Evolutionary conservation across 441 rosid genomes (phyloP).

Genomic region (Metrosideros polymorpha): DNA sequence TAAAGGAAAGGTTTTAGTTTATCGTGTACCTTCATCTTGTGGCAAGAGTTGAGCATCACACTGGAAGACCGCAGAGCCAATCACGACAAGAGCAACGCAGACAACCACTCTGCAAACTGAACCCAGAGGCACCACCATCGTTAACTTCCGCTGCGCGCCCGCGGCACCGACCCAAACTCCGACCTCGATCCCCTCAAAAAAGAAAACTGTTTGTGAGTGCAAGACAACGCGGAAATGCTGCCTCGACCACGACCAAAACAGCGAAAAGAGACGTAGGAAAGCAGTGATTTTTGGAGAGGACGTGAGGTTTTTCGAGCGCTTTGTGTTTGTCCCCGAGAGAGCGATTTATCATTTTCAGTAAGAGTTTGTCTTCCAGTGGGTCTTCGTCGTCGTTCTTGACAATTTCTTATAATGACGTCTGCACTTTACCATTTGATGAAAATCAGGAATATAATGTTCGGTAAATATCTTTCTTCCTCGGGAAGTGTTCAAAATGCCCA

Average conservation of each 20-base stretch:
- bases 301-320: background rate
- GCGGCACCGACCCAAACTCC: background rate
- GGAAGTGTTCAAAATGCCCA: background rate
- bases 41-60: background rate
- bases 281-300: background rate
- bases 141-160: background rate
- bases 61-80: background rate
- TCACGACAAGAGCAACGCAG: background rate
- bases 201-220: background rate
- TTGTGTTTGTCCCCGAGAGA: background rate
- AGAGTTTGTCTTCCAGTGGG: background rate
- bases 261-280: background rate
- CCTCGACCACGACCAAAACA: background rate
- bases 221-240: background rate
- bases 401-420: background rate
- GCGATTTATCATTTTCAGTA: background rate
- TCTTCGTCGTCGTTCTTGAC: no score
- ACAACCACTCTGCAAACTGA: background rate
- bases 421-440: background rate
- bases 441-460: background rate
- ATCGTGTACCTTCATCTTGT: background rate
- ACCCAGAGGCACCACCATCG: background rate
- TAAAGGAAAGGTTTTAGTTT: background rate
- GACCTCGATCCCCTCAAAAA: background rate
- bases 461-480: background rate